phyloP scores from a whole-genome alignment of 331 rosid genomes.

The Quercus lobata region DNA sequence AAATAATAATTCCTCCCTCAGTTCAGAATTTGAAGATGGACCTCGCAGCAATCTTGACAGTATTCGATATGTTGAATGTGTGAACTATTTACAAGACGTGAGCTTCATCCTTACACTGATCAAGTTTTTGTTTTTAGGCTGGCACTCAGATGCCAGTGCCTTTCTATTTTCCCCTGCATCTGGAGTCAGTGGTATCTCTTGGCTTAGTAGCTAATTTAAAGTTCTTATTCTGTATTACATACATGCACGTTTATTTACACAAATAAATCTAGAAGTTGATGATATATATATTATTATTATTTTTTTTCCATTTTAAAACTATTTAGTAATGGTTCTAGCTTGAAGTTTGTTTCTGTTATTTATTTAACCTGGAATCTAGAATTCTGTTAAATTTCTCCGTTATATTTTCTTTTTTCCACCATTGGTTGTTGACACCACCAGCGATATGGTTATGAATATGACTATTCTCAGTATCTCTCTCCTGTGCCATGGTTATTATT shows the following conservation, averaged over 20 bases:
- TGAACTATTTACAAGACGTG: slow-evolving; percentile 89
- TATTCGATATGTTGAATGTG: slow-evolving; percentile 75
- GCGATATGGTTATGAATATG: not conserved
- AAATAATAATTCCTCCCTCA: slow-evolving; percentile 46
- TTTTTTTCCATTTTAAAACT: not conserved
- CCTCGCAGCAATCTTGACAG: slow-evolving; percentile 95
- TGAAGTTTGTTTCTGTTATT: not conserved
- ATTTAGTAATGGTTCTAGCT: not conserved
- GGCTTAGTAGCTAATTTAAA: not conserved
- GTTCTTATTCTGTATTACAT: not conserved
- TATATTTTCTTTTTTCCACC: not conserved
- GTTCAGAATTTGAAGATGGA: slow-evolving; percentile 77
- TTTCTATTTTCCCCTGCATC: not conserved
- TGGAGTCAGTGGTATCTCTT: not conserved
- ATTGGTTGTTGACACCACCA: not conserved
- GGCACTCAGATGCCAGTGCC: slow-evolving; percentile 7
- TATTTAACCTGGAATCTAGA: not conserved
- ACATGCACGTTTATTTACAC: not conserved
- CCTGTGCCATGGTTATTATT: slow-evolving; percentile 6
- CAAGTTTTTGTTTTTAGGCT: slow-evolving; percentile 11
- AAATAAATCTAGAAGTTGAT: not conserved
- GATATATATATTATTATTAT: no score
- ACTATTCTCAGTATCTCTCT: not conserved
- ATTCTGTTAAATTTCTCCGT: not conserved
- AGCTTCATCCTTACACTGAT: slow-evolving; percentile 23